Evolutionary conservation across 2,329 filamentous ascomycete species (phyloP).

Genomic region (Penicillium sp.): DNA sequence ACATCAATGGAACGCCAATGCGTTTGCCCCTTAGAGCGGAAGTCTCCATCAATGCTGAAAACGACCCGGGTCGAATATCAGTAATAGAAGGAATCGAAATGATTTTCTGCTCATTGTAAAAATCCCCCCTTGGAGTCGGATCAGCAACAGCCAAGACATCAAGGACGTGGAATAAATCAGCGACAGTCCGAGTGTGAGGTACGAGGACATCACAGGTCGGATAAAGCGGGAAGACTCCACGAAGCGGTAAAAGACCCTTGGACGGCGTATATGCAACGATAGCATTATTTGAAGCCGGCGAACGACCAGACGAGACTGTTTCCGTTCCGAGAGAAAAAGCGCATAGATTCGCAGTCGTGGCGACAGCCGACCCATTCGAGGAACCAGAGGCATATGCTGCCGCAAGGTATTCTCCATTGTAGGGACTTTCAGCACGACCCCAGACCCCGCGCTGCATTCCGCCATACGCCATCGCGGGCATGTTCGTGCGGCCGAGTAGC

Average conservation of each 20-base stretch:
- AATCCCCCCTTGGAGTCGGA: constrained; percentile 46
- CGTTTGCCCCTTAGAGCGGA: constrained; percentile 44
- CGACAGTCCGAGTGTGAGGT: constrained; percentile 52
- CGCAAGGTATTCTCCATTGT: constrained; percentile 53
- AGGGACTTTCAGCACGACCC: constrained; percentile 57
- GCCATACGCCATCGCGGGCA: constrained; percentile 59
- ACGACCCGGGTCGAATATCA: constrained; percentile 34
- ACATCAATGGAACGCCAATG: constrained; percentile 53
- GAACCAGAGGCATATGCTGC: constrained; percentile 58
- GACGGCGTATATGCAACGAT: constrained; percentile 58
- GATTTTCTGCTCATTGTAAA: constrained; percentile 54
- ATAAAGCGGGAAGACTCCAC: constrained; percentile 57
- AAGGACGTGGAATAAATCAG: constrained; percentile 52
- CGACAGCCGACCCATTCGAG: constrained; percentile 56
- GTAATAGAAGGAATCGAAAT: constrained; percentile 41
- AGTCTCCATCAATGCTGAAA: constrained; percentile 28
- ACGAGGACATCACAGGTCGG: constrained; percentile 57
- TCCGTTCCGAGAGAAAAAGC: constrained; percentile 56
- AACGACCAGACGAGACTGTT: constrained; percentile 56
- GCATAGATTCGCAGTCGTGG: constrained; percentile 52
- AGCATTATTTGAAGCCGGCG: constrained; percentile 57
- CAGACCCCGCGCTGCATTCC: constrained; percentile 59
- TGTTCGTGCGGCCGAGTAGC: constrained; percentile 57
- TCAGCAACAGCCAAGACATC: constrained; percentile 50
- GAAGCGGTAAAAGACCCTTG: constrained; percentile 50